phyloP scores from a whole-genome alignment of 2,329 filamentous ascomycete genomes.

The Fusarium clavum region DNA sequence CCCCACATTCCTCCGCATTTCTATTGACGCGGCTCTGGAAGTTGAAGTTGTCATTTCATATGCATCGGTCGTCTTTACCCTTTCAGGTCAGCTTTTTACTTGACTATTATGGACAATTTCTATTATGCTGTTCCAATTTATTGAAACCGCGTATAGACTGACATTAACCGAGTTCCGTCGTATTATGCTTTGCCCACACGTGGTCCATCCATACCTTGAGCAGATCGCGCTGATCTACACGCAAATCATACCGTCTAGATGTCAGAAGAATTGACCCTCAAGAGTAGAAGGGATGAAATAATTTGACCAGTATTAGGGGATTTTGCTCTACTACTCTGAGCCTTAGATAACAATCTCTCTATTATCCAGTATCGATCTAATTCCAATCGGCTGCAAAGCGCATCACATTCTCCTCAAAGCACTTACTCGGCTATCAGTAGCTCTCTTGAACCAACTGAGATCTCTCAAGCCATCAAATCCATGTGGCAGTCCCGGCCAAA shows the following conservation, averaged over 20 bases:
- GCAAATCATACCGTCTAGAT: not conserved
- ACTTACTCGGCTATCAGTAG: conserved; percentile 11
- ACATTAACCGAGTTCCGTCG: not conserved
- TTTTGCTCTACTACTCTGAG: no score
- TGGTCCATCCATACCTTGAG: not conserved
- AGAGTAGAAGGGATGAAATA: no score
- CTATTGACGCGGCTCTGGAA: conserved; percentile 36
- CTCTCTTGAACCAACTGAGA: conserved; percentile 9
- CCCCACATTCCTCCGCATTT: conserved; percentile 30
- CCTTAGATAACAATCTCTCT: no score
- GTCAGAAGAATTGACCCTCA: no score
- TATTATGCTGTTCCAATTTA: not conserved
- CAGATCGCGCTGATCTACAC: not conserved
- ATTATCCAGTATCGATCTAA: no score
- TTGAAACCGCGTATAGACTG: not conserved
- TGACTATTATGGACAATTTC: not conserved
- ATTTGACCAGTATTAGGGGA: no score
- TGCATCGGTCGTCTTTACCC: conserved; percentile 25
- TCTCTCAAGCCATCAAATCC: conserved; percentile 45
- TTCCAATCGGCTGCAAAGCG: not conserved
- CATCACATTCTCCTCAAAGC: conserved; percentile 10
- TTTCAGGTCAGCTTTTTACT: not conserved
- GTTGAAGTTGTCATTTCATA: conserved; percentile 4
- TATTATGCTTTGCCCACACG: not conserved
- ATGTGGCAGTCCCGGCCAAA: conserved; percentile 56